Evolutionary conservation across 164 flowering plant species (phyloP).

Genomic region (Aristolochia fimbriata): DNA sequence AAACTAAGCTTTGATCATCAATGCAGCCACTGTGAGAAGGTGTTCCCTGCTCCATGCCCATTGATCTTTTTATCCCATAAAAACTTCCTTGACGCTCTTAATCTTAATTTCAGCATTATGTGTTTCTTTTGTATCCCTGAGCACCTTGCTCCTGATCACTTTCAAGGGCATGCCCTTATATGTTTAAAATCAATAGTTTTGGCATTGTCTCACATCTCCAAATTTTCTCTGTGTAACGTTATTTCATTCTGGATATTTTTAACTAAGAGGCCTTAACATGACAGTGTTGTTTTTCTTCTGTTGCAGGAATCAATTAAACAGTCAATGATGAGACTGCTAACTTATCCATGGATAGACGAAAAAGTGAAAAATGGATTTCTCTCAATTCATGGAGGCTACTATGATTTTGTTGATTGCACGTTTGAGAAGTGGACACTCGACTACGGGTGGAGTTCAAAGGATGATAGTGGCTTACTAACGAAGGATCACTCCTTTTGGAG

Average conservation of each 20-base stretch:
- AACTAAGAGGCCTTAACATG: too few relatives aligned
- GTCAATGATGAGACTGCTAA: slow-evolving; percentile 59
- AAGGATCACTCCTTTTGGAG: slow-evolving; percentile 50
- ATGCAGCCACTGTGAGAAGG: slow-evolving; percentile 95
- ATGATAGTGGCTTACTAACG: slow-evolving; percentile 17
- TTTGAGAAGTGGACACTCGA: slow-evolving; percentile 97
- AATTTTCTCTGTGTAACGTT: too few relatives aligned
- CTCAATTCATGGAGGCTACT: slow-evolving; percentile 86
- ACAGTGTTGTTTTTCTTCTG: background rate
- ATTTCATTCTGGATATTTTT: too few relatives aligned
- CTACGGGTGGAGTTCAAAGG: slow-evolving; percentile 25
- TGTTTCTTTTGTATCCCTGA: too few relatives aligned
- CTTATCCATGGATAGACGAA: slow-evolving; percentile 89
- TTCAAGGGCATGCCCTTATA: too few relatives aligned
- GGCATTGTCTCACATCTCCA: too few relatives aligned
- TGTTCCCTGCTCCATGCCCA: slow-evolving; percentile 7
- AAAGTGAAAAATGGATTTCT: slow-evolving; percentile 47
- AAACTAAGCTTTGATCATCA: slow-evolving; percentile 74
- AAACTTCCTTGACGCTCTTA: background rate
- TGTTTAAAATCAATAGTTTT: too few relatives aligned
- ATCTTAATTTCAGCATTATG: background rate
- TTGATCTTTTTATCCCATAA: background rate
- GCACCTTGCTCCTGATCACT: too few relatives aligned
- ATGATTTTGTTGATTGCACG: slow-evolving; percentile 70
- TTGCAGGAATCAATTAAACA: slow-evolving; percentile 74